These are phyloP conservation scores for Cymbidium sinense DNA, from an alignment of 106 monocot genomes.

Conservation along the genomic window DNA sequence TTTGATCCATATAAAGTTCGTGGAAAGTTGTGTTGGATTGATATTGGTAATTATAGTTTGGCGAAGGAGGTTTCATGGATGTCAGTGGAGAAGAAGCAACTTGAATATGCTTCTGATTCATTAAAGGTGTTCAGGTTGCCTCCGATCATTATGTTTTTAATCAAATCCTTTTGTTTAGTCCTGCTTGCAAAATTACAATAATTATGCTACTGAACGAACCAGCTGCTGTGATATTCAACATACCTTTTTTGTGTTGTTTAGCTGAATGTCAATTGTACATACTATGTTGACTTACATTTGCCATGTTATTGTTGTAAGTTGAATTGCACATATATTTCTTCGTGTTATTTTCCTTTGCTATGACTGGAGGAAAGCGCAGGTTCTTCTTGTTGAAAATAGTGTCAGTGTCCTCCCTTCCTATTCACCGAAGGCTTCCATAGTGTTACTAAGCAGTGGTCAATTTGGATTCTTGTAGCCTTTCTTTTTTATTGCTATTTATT, in stretches of 20 bases:
- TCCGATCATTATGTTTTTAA: neutral
- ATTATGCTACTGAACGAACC: neutral
- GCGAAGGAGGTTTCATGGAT: constrained; percentile 90
- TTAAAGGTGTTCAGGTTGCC: constrained; percentile 66
- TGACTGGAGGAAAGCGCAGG: neutral
- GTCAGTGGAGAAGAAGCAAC: constrained; percentile 84
- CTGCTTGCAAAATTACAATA: neutral
- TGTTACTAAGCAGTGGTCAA: neutral
- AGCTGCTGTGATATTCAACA: neutral
- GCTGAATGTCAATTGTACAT: neutral
- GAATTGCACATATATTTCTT: neutral
- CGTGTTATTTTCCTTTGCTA: neutral
- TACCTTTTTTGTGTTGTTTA: neutral
- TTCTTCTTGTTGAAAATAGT: neutral
- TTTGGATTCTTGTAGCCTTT: neutral
- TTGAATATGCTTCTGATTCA: constrained; percentile 75
- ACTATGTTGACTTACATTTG: neutral
- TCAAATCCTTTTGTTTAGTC: neutral
- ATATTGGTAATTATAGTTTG: constrained; percentile 70
- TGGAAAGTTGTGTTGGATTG: constrained; percentile 71
- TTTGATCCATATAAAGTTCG: constrained; percentile 72
- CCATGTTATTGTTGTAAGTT: neutral
- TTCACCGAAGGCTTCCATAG: neutral
- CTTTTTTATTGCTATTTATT: neutral
- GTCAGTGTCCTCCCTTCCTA: neutral